Evolutionary conservation across 2,329 filamentous ascomycete genomes (phyloP).

Genomic region (Phialophora chinensis): DNA sequence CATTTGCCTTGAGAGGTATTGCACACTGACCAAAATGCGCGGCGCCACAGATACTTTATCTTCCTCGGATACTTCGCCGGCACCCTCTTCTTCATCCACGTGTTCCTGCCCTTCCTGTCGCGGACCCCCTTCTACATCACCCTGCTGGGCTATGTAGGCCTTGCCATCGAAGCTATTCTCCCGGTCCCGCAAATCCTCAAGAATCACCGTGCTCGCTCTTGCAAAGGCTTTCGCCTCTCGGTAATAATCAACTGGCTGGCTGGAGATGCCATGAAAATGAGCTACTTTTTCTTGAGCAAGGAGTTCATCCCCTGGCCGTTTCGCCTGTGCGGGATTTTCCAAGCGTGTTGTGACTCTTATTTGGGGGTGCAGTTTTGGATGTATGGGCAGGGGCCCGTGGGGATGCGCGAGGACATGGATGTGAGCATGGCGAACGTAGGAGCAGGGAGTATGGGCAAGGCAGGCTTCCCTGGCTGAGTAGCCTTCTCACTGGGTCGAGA

Average conservation of each 20-base stretch:
- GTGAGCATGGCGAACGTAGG: constrained; percentile 28
- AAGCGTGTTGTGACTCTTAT: constrained; percentile 55
- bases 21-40: background rate
- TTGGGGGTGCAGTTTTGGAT: constrained; percentile 56
- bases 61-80: constrained; percentile 31
- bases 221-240: constrained; percentile 56
- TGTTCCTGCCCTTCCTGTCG: constrained; percentile 58
- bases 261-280: constrained; percentile 58
- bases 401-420: constrained; percentile 19
- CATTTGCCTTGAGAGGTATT: background rate
- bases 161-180: constrained; percentile 56
- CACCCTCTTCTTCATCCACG: constrained; percentile 59
- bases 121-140: constrained; percentile 51
- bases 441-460: constrained; percentile 23
- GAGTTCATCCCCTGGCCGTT: constrained; percentile 56
- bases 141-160: constrained; percentile 52
- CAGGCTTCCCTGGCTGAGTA: constrained; percentile 29
- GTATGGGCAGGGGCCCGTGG: constrained; percentile 46
- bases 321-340: constrained; percentile 56
- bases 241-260: constrained; percentile 56
- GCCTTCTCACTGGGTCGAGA: background rate
- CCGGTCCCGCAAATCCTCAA: constrained; percentile 56
- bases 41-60: constrained; percentile 26
- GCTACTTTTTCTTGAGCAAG: constrained; percentile 55
- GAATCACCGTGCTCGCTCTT: constrained; percentile 55